phyloP scores from a whole-genome alignment of 2,329 filamentous ascomycete genomes.

The Corinectria fuckeliana region DNA sequence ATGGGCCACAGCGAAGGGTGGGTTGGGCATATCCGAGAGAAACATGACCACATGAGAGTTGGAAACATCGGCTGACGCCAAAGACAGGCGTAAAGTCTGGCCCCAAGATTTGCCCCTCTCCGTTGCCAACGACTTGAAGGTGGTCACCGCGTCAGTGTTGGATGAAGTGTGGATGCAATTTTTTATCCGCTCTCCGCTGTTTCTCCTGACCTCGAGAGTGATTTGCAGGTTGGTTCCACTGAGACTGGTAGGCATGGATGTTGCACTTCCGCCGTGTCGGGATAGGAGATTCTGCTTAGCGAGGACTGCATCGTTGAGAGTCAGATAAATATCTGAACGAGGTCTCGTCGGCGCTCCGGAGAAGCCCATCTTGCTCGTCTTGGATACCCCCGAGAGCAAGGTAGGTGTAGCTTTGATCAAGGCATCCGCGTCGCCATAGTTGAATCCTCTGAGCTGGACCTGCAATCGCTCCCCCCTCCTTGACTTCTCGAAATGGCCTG shows the following conservation, averaged over 20 bases:
- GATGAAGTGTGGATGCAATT: constrained; percentile 87
- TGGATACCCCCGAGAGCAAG: constrained; percentile 78
- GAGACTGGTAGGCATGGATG: constrained; percentile 67
- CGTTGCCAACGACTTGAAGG: constrained; percentile 85
- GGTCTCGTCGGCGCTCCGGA: constrained; percentile 87
- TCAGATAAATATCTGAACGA: constrained; percentile 94
- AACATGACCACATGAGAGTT: constrained; percentile 89
- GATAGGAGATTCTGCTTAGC: constrained; percentile 76
- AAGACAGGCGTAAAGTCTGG: constrained; percentile 81
- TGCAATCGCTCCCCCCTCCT: constrained; percentile 77
- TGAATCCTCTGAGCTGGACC: constrained; percentile 79
- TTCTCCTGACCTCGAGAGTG: constrained; percentile 84
- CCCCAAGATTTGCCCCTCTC: constrained; percentile 86
- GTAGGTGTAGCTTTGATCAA: constrained; percentile 90
- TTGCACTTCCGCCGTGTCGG: constrained; percentile 74
- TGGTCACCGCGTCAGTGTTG: constrained; percentile 78
- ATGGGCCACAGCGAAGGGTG: constrained; percentile 90
- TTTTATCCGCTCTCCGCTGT: constrained; percentile 81
- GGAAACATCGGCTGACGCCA: constrained; percentile 80
- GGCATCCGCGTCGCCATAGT: constrained; percentile 75
- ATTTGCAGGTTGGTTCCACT: constrained; percentile 81
- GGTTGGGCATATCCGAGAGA: constrained; percentile 82
- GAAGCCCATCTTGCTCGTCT: constrained; percentile 91
- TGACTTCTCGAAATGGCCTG: constrained; percentile 77
- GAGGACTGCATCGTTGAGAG: constrained; percentile 79